Percentiles rank a stretch among this genome's conserved stretches.
Conservation (phyloP, 1,284 basidiomycete genomes). For the Taiwanofungus camphoratus region DNA sequence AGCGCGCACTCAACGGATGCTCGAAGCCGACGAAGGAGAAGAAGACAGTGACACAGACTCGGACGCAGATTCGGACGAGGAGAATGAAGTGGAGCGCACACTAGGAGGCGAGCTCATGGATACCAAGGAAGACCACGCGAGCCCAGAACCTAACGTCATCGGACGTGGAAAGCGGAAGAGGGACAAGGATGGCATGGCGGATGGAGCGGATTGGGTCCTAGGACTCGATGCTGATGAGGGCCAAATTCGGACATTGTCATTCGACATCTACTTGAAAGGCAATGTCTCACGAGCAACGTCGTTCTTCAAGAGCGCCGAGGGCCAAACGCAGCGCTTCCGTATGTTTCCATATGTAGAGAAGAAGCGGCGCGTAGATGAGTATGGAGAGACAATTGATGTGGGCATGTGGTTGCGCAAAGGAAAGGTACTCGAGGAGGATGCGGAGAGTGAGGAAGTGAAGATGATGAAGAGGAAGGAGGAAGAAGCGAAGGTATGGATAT, state of each 20-base stretch:
- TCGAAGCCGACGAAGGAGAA: constrained; percentile 84
- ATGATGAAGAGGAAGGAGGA: constrained; percentile 67
- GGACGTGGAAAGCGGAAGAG: constrained; percentile 31
- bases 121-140: constrained; percentile 24
- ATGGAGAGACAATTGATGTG: constrained; percentile 92
- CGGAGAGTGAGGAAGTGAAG: constrained; percentile 75
- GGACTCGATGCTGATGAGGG: constrained; percentile 67
- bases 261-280: constrained; percentile 96
- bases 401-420: constrained; percentile 91
- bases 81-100: constrained; percentile 63
- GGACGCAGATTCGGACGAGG: constrained; percentile 57
- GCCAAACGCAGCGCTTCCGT: constrained; percentile 75
- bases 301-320: constrained; percentile 76
- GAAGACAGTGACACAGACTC: constrained; percentile 59
- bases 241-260: constrained; percentile 73
- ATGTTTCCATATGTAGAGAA: constrained; percentile 98
- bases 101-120: constrained; percentile 50
- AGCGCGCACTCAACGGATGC: constrained; percentile 79
- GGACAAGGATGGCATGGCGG: constrained; percentile 38
- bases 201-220: constrained; percentile 55
- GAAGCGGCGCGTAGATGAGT: constrained; percentile 88
- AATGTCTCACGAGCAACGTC: constrained; percentile 78
- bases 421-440: constrained; percentile 83
- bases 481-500: constrained; percentile 65
- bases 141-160: constrained; percentile 1